Conservation (phyloP, 768 basidiomycete genomes). For the Hygrocybe coccinea region DNA sequence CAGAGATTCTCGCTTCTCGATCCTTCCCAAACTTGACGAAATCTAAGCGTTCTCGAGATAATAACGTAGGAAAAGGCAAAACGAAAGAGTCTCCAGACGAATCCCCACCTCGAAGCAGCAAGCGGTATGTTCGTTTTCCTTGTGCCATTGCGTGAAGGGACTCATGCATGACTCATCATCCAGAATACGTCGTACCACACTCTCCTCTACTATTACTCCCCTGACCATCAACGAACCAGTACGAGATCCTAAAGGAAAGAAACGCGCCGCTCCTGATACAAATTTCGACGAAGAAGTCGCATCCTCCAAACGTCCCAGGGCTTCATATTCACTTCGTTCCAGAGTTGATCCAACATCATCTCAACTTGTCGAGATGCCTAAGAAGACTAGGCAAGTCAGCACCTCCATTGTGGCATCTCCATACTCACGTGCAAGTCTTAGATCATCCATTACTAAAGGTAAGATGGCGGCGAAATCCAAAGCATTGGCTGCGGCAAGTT, state of each 20-base stretch:
- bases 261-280: slow-evolving; percentile 75
- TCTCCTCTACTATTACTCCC: slow-evolving; percentile 36
- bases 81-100: slow-evolving; percentile 56
- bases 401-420: slow-evolving; percentile 5
- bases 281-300: slow-evolving; percentile 65
- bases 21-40: slow-evolving; percentile 35
- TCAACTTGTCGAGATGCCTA: slow-evolving; percentile 57
- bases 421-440: slow-evolving; percentile 19
- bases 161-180: slow-evolving; percentile 26
- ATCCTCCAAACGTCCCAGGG: slow-evolving; percentile 55
- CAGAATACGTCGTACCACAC: slow-evolving; percentile 59
- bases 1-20: slow-evolving; percentile 30
- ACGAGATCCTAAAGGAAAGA: slow-evolving; percentile 85
- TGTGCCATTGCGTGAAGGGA: slow-evolving; percentile 6
- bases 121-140: slow-evolving; percentile 52
- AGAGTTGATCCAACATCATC: slow-evolving; percentile 36
- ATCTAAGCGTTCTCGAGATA: slow-evolving; percentile 54
- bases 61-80: slow-evolving; percentile 53
- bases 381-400: slow-evolving; percentile 58
- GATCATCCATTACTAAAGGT: slow-evolving; percentile 51
- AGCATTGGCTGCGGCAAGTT: slow-evolving; percentile 51
- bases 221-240: slow-evolving; percentile 72
- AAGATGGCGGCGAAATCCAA: slow-evolving; percentile 57
- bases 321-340: slow-evolving; percentile 66
- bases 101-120: slow-evolving; percentile 42